These are phyloP conservation scores for Desmodesmus armatus DNA, from an alignment of 139 green algal genomes.

Conservation along the genomic window DNA sequence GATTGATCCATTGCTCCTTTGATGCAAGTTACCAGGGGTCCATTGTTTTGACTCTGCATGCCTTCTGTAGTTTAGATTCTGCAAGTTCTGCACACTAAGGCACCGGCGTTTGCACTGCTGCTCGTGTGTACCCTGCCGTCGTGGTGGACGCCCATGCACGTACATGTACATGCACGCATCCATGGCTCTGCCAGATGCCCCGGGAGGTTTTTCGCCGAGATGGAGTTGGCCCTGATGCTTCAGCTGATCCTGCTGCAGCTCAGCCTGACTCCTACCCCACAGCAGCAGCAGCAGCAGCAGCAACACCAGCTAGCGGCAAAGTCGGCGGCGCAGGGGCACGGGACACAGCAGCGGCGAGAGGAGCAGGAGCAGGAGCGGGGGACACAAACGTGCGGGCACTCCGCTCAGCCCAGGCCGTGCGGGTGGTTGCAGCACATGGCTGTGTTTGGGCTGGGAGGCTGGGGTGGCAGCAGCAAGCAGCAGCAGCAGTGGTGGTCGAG, in stretches of 20 bases:
- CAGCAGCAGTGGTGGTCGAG: neutral
- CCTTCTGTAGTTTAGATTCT: too few relatives aligned
- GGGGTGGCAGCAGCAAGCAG: neutral
- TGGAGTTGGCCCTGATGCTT: slow-evolving; percentile 73
- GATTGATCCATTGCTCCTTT: too few relatives aligned
- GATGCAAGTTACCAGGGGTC: too few relatives aligned
- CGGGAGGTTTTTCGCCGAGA: slow-evolving; percentile 79
- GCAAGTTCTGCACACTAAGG: too few relatives aligned
- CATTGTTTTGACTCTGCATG: too few relatives aligned
- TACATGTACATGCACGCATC: too few relatives aligned
- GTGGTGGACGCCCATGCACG: neutral
- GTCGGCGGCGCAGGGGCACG: neutral
- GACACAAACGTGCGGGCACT: too few relatives aligned
- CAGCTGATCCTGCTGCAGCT: slow-evolving; percentile 62
- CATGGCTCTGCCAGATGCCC: too few relatives aligned
- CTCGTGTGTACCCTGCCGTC: neutral
- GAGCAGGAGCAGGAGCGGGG: neutral
- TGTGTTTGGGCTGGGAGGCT: neutral
- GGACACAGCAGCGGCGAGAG: neutral
- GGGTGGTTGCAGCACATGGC: slow-evolving; percentile 19
- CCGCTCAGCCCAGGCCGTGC: too few relatives aligned
- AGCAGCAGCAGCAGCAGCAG: neutral
- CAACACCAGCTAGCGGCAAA: neutral
- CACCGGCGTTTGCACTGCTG: neutral
- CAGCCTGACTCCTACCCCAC: neutral